phyloP scores from a whole-genome alignment of 1,284 basidiomycete species.

The Ceratobasidium sp. region DNA sequence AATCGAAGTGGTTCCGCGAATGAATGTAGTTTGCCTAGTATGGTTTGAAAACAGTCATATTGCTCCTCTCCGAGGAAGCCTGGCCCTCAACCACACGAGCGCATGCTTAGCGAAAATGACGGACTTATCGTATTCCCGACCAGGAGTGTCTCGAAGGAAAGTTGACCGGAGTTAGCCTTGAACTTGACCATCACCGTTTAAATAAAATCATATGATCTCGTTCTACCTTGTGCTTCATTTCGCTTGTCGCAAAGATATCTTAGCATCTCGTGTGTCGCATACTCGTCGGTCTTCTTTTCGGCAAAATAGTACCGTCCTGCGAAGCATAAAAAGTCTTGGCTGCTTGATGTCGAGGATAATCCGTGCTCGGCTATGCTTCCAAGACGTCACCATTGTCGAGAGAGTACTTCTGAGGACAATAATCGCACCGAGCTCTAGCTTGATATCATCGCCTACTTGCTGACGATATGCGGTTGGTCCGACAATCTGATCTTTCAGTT shows the following conservation, averaged over 20 bases:
- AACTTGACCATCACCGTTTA: background rate
- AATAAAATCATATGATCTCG: too few relatives aligned
- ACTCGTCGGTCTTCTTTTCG: constrained; percentile 38
- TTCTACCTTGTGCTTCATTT: too few relatives aligned
- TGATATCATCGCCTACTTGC: background rate
- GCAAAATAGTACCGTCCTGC: constrained; percentile 5
- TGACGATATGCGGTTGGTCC: background rate
- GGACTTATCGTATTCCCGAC: background rate
- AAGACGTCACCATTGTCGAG: constrained; percentile 3
- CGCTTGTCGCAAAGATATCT: too few relatives aligned
- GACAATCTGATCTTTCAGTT: background rate
- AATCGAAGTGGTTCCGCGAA: background rate
- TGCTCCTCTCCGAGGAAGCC: background rate
- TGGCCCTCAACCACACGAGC: too few relatives aligned
- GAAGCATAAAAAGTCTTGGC: constrained; percentile 9
- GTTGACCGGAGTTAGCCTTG: background rate
- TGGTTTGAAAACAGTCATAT: background rate
- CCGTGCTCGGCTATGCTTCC: background rate
- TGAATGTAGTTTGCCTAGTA: too few relatives aligned
- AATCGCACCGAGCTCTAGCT: background rate
- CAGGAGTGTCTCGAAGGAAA: background rate
- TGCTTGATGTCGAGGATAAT: constrained; percentile 23
- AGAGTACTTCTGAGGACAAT: constrained; percentile 12
- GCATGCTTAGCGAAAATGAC: too few relatives aligned
- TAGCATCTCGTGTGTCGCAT: constrained; percentile 8